Evolutionary conservation across 352 stramenopile species (phyloP), one percentile per base, ranked within the genome.

Genomic region (Achlya hypogyna): DNA sequence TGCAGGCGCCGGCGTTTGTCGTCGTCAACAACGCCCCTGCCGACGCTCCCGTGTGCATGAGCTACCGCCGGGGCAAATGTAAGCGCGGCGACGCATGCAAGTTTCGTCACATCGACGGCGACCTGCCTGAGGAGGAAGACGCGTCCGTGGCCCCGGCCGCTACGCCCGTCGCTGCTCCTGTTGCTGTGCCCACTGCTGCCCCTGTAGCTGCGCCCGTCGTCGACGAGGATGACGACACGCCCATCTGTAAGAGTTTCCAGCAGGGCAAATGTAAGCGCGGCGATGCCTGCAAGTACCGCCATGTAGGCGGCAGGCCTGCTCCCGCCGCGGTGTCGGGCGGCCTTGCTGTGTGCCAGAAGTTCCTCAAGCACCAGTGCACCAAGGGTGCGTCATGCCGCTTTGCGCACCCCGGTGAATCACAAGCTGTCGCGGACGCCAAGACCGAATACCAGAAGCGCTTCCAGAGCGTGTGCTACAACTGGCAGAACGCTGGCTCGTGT

Each of bases 261-360:
- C 86, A 87, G 62, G 75, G 78, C 43, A 85, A 86, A 52, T 89
- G 81, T 66, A 89, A 89, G 65, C 81, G 81, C 56, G 81, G 81
- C 12, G 45, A 59, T 2, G 69, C 75, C 2, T 89, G 81, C 73
- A 80, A 80, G 16, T 89, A 87, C 70, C 75, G 76, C 38, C 81
- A 89, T 70, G 63, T 84, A 25, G 63, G 23, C 35, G 20, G 51
- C 9, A 5, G 4, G 9, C 35, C 42, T 9, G 22, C 53, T 2
- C 32, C 25, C 18, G 32, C 23, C 20, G 54, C 23, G 35, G n/a
- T 47, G 14, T 25, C 52, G 5, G 34, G 12, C 20, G 35, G 18
- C 6, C 28, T 32, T 23, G 31, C 31, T 23, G 52, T 60, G 71
- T 2, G 73, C 75, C 77, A 63, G 64, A 71, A 35, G 78, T 86